These are phyloP conservation scores for Lentinula aciculospora DNA, from an alignment of 768 basidiomycete genomes.

Conservation along the genomic window DNA sequence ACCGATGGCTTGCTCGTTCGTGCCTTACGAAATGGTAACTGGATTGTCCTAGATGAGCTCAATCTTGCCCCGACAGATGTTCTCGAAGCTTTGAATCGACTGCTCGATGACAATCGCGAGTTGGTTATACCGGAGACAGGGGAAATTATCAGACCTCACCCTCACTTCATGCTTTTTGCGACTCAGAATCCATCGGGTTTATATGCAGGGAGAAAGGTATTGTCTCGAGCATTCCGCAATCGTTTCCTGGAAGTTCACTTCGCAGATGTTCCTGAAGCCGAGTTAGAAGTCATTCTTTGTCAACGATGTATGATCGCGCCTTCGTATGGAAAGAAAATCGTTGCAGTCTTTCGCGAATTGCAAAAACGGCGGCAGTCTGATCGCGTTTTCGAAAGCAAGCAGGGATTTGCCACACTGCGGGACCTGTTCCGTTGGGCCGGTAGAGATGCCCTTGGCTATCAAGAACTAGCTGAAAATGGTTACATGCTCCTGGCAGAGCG, in stretches of 20 bases:
- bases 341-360: constrained; percentile 86
- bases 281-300: constrained; percentile 91
- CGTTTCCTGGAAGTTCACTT: constrained; percentile 98
- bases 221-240: constrained; percentile 95
- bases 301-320: constrained; percentile 91
- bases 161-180: constrained; percentile 96
- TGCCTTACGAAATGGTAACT: constrained; percentile 86
- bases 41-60: constrained; percentile 97
- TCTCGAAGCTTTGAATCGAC: constrained; percentile 91
- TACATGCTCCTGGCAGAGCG: constrained; percentile 97
- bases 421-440: constrained; percentile 98
- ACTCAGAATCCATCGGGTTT: constrained; percentile 97
- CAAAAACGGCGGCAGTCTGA: constrained; percentile 87
- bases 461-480: constrained; percentile 91
- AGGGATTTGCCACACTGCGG: constrained; percentile 93
- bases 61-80: constrained; percentile 98
- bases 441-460: constrained; percentile 81
- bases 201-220: constrained; percentile 90
- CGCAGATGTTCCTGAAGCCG: constrained; percentile 90
- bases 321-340: constrained; percentile 87
- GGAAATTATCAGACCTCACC: constrained; percentile 89
- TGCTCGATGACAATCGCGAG: constrained; percentile 97
- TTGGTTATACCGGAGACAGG: constrained; percentile 93
- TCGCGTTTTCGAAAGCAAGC: constrained; percentile 95
- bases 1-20: constrained; percentile 92